Percentiles rank a stretch among this genome's conserved stretches.
Evolutionary conservation across 2,329 filamentous ascomycete species (phyloP).

Genomic region (Penicillium sp.): DNA sequence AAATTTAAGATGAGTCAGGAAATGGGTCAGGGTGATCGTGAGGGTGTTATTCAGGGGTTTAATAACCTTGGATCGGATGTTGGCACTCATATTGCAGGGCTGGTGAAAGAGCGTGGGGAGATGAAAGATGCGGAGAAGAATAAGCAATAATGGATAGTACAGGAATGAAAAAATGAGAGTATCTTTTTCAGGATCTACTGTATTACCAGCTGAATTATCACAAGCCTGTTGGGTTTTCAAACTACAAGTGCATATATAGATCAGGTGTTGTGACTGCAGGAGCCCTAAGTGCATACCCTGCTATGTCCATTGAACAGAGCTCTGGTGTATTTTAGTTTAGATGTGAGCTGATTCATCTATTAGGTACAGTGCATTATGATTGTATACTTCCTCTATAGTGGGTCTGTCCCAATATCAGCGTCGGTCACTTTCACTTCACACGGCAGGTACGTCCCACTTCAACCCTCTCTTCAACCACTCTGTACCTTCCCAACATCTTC

Average conservation of each 20-base stretch:
- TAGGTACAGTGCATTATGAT: not conserved
- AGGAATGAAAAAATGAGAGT: not conserved
- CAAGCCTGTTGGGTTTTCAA: no score
- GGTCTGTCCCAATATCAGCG: not conserved
- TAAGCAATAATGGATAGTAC: not conserved
- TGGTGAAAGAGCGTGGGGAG: conserved; percentile 29
- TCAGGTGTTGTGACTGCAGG: no score
- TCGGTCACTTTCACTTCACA: not conserved
- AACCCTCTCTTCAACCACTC: no score
- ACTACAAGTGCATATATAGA: no score
- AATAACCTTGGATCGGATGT: conserved; percentile 49
- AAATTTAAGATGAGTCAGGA: conserved; percentile 75
- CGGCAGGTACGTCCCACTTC: not conserved
- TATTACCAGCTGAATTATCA: no score
- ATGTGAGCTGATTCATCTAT: no score
- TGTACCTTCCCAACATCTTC: not conserved
- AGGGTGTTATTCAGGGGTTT: conserved; percentile 67
- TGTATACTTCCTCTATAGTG: not conserved
- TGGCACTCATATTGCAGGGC: conserved; percentile 38
- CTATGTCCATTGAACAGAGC: no score
- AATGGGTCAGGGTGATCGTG: conserved; percentile 57
- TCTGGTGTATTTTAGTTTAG: no score
- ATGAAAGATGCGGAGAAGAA: conserved; percentile 21
- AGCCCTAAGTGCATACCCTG: no score
- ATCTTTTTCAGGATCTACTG: not conserved